These are phyloP conservation scores for Phytophthora multivora DNA, from an alignment of 352 stramenopile species.

Conservation along the genomic window DNA sequence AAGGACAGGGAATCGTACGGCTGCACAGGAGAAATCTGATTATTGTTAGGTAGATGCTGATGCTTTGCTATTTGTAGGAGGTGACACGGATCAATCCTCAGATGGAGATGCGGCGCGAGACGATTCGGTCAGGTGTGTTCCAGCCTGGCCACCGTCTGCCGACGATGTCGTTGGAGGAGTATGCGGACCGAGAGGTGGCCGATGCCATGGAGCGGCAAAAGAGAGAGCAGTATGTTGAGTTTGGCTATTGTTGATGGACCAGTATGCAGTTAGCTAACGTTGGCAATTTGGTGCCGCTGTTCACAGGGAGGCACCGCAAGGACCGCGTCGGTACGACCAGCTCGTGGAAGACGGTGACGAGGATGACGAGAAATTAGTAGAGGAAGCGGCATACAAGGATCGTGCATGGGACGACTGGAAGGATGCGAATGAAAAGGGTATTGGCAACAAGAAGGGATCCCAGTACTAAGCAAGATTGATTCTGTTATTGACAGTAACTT, in stretches of 20 bases:
- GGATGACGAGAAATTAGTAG: constrained; percentile 91
- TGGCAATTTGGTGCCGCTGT: constrained; percentile 3
- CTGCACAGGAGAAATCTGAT: not conserved
- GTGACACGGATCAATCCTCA: constrained; percentile 86
- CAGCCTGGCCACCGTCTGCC: constrained; percentile 94
- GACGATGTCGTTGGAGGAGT: constrained; percentile 95
- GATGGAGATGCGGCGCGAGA: constrained; percentile 89
- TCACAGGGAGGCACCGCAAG: constrained; percentile 56
- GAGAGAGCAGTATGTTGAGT: constrained; percentile 59
- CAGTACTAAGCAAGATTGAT: constrained; percentile 81
- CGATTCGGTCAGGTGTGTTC: constrained; percentile 92
- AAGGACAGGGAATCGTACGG: constrained; percentile 83
- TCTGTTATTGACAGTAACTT: not conserved
- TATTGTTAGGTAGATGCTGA: not conserved
- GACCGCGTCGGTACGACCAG: constrained; percentile 92
- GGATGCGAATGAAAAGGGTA: constrained; percentile 94
- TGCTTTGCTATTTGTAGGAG: constrained; percentile 46
- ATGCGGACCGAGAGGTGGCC: constrained; percentile 88
- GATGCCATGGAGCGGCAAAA: constrained; percentile 90
- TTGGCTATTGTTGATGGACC: not conserved
- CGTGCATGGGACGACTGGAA: constrained; percentile 97
- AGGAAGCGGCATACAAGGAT: constrained; percentile 93
- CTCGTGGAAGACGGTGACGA: constrained; percentile 95
- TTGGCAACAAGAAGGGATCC: constrained; percentile 96
- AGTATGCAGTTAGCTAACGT: constrained; percentile 3